Conservation (phyloP, 768 basidiomycete genomes). For the Sutorius australiensis region DNA sequence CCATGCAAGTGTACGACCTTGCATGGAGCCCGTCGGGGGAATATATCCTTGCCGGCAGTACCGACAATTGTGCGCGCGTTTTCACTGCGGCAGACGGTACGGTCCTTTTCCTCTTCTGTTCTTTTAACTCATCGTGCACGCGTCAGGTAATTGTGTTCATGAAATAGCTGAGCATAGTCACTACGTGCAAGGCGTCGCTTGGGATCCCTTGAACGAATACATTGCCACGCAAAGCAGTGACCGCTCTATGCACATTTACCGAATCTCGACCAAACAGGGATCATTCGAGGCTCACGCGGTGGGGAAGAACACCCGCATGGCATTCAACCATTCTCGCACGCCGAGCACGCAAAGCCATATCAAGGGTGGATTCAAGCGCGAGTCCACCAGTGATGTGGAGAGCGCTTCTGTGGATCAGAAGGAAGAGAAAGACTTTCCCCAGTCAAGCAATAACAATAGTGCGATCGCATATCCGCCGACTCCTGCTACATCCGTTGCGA, state of each 20-base stretch:
- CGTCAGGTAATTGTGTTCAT: constrained; percentile 74
- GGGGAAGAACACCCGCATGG: constrained; percentile 80
- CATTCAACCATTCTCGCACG: constrained; percentile 62
- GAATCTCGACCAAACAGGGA: constrained; percentile 75
- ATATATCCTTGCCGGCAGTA: constrained; percentile 93
- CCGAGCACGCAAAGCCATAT: constrained; percentile 63
- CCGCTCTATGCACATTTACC: constrained; percentile 92
- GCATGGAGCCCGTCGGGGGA: constrained; percentile 97
- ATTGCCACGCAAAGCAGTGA: constrained; percentile 98
- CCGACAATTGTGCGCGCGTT: constrained; percentile 90
- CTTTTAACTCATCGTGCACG: not conserved
- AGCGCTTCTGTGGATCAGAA: constrained; percentile 58
- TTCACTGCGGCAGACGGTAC: constrained; percentile 72
- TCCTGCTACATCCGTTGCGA: constrained; percentile 64
- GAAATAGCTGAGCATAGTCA: constrained; percentile 94
- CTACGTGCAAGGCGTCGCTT: constrained; percentile 97
- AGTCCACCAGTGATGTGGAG: constrained; percentile 80
- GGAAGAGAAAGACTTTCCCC: constrained; percentile 32
- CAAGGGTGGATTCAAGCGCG: constrained; percentile 54
- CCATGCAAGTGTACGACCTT: constrained; percentile 96
- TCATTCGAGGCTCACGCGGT: constrained; percentile 86
- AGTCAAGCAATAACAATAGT: constrained; percentile 27
- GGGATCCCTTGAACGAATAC: constrained; percentile 97
- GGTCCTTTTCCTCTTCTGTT: constrained; percentile 16
- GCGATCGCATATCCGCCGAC: constrained; percentile 45